Base-by-base conservation (phyloP, 345 rosid genomes). In the Leavenworthia alabamica region DNA sequence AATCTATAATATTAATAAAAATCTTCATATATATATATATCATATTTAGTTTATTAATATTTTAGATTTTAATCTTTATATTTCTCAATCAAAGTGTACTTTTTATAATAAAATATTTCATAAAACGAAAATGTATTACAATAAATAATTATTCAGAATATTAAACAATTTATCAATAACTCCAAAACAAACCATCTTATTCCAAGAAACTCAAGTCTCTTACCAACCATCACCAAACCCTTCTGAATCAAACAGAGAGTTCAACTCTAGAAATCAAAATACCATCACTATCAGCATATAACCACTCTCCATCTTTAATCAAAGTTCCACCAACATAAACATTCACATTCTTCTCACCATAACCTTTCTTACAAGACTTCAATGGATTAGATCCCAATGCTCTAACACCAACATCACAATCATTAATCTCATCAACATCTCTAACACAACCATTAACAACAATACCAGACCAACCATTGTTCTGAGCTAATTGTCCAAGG, bases 241-340 rank as follows among this genome's bases (percentile, higher is more conserved):
- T 43, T 65, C 40, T 24, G 45, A 7, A 0, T 82, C 75, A 84
- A 29, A 81, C 57, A 13, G 89, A 77, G 7, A 86, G 74, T 71
- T 89, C 93, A 1, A 67, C 44, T 66, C 72, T 80, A 20, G 95
- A 89, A 60, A 86, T 75, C 20, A 92, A 78, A 68, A 85, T 29
- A 37, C 96, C 95, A 67, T 92, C 98, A 14, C 81, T 81, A 57
- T 92, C 96, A 40, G 89, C 95, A 67, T 83, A 89, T 60, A 92
- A 46, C 96, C 96, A 89, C 55, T 92, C 96, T 15, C 93, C 90
- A 4, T 89, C 85, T 6, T 51, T 79, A 48, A 86, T 76, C 48
- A 80, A 58, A 22, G 80, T 76, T 29, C 96, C 95, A 8, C 67
- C 96, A 40, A 92, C 60, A 48, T 78, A 56, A 40, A 89, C 74